Conservation (phyloP, 257 asterid genomes). For the Gynochthodes officinalis region DNA sequence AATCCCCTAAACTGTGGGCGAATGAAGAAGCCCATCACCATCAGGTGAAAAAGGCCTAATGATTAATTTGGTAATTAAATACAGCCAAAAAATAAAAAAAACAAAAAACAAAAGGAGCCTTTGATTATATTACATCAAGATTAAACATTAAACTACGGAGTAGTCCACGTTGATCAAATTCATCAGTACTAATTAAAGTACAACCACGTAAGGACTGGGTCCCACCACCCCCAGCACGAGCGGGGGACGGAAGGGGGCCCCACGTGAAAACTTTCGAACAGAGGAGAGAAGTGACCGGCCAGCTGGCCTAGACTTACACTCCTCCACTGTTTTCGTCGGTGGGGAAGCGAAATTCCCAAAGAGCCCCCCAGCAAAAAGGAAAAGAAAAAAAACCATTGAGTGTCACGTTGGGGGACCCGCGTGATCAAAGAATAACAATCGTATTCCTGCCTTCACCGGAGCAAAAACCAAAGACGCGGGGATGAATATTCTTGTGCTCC, state of each 20-base stretch:
- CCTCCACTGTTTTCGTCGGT: slow-evolving; percentile 20
- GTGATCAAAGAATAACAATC: background rate
- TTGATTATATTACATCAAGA: background rate
- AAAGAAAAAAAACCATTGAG: background rate
- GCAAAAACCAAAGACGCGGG: background rate
- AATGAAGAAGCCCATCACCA: background rate
- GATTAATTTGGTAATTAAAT: background rate
- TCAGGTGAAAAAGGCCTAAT: background rate
- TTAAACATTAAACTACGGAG: background rate
- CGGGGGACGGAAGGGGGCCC: background rate
- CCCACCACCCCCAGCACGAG: slow-evolving; percentile 5
- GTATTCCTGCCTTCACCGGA: background rate
- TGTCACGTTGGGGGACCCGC: slow-evolving; percentile 9
- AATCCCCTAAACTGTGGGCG: background rate
- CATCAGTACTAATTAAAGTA: background rate
- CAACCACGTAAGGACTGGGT: background rate
- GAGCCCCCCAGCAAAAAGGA: background rate
- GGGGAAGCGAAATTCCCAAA: background rate
- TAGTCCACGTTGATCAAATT: background rate
- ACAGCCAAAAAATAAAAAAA: background rate
- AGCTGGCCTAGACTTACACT: slow-evolving; percentile 1
- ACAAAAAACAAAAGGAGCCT: background rate
- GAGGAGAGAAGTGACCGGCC: slow-evolving; percentile 5
- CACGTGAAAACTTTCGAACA: slow-evolving; percentile 8
- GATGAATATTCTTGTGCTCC: background rate